These are phyloP conservation scores for Cercophora scortea DNA, from an alignment of 495 filamentous ascomycete genomes.

Conservation along the genomic window DNA sequence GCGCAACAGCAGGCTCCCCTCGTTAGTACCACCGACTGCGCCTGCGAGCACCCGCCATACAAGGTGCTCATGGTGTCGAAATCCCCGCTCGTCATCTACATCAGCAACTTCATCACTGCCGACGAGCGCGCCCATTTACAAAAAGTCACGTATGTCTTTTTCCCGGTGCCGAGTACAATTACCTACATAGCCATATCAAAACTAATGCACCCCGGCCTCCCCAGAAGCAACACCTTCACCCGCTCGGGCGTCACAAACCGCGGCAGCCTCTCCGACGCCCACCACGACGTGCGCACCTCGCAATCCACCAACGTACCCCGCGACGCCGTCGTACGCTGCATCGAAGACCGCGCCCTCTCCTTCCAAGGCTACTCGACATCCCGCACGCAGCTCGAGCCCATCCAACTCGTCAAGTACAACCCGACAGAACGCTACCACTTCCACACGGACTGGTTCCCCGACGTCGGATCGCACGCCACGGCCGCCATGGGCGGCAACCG, in stretches of 20 bases:
- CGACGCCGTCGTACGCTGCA: slow-evolving; percentile 56
- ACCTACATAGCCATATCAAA: too few relatives aligned
- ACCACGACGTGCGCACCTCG: slow-evolving; percentile 33
- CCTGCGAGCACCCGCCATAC: slow-evolving; percentile 36
- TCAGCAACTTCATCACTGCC: slow-evolving; percentile 39
- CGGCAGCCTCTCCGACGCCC: slow-evolving; percentile 13
- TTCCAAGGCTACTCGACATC: slow-evolving; percentile 57
- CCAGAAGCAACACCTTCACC: slow-evolving; percentile 30
- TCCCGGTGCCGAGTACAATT: too few relatives aligned
- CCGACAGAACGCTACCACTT: slow-evolving; percentile 41
- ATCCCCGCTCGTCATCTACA: slow-evolving; percentile 49
- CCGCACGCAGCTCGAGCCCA: slow-evolving; percentile 38
- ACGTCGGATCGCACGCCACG: slow-evolving; percentile 22
- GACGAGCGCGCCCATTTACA: slow-evolving; percentile 34
- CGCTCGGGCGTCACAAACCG: slow-evolving; percentile 30
- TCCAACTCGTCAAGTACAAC: slow-evolving; percentile 48
- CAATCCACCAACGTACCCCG: slow-evolving; percentile 39
- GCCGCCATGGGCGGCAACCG: slow-evolving; percentile 40
- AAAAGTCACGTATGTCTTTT: slow-evolving; percentile 28
- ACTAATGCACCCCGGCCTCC: too few relatives aligned
- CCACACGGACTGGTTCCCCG: slow-evolving; percentile 53
- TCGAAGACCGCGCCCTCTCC: slow-evolving; percentile 57
- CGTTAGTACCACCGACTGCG: slow-evolving; percentile 14
- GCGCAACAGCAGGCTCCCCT: slow-evolving; percentile 8
- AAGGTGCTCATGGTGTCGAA: slow-evolving; percentile 44